Evolutionary conservation across 2,329 filamentous ascomycete species (phyloP).

Genomic region (Immersiporthe knoxdaviesiana): DNA sequence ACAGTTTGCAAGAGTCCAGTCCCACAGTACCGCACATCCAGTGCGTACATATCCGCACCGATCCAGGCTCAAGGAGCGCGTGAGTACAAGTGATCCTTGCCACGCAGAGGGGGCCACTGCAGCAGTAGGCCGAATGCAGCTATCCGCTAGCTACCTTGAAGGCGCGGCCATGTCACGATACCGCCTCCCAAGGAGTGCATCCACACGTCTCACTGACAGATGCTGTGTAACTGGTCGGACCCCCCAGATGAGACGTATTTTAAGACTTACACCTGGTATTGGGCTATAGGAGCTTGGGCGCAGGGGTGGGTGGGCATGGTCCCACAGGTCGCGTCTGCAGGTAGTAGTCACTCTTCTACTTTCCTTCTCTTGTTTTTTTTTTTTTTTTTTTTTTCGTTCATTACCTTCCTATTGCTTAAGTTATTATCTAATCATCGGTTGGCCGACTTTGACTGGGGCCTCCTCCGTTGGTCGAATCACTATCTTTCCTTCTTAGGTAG

Average conservation of each 20-base stretch:
- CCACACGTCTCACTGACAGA: slow-evolving; percentile 16
- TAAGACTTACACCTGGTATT: neutral
- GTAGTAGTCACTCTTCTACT: neutral
- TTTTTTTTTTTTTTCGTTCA: no score
- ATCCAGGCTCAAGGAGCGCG: slow-evolving; percentile 7
- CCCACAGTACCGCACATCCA: slow-evolving; percentile 11
- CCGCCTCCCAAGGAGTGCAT: slow-evolving; percentile 17
- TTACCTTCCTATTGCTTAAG: neutral
- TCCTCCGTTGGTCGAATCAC: neutral
- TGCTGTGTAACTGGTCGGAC: slow-evolving; percentile 18
- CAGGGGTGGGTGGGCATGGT: neutral
- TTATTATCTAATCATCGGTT: neutral
- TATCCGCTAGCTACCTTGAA: slow-evolving; percentile 19
- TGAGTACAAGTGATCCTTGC: slow-evolving; percentile 14
- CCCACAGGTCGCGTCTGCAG: neutral
- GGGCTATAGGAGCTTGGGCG: neutral
- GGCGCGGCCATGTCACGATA: slow-evolving; percentile 16
- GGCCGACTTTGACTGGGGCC: neutral
- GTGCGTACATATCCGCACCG: slow-evolving; percentile 12
- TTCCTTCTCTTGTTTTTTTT: neutral
- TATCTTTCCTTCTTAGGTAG: slow-evolving; percentile 7
- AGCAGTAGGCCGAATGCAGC: slow-evolving; percentile 19
- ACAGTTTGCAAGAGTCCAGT: slow-evolving; percentile 13
- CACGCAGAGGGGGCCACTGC: neutral
- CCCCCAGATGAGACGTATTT: slow-evolving; percentile 4